Evolutionary conservation across 75 land plant genomes (phyloP).

Genomic region (Larix kaempferi): DNA sequence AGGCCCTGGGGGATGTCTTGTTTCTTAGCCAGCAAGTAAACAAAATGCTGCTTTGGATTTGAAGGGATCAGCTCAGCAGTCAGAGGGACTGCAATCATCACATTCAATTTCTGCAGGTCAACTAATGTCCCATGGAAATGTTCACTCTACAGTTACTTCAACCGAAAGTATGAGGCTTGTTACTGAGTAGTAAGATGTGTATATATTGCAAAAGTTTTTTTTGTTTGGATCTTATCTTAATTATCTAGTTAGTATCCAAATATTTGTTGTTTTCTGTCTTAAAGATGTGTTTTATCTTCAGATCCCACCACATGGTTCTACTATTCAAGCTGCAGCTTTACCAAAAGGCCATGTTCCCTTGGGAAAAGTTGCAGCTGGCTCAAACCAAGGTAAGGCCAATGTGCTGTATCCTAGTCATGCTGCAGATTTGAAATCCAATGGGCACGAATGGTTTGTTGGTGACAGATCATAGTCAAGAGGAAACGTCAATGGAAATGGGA

Average conservation of each 20-base stretch:
- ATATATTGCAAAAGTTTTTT: neutral
- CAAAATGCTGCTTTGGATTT: constrained; percentile 4
- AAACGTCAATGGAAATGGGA: no score
- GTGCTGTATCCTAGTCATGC: constrained; percentile 18
- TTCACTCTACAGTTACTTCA: neutral
- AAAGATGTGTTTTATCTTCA: neutral
- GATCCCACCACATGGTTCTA: constrained; percentile 15
- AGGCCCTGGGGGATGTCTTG: no score
- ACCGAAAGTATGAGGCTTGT: constrained; percentile 6
- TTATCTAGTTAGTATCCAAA: neutral
- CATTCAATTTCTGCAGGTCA: neutral
- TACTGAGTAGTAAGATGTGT: constrained; percentile 18
- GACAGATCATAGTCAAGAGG: constrained; percentile 34
- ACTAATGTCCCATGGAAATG: neutral
- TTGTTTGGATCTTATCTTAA: neutral
- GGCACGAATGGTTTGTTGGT: constrained; percentile 33
- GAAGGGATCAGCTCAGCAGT: constrained; percentile 8
- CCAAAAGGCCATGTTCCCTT: constrained; percentile 18
- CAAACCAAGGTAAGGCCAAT: constrained; percentile 22
- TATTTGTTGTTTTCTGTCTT: neutral
- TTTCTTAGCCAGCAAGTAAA: neutral
- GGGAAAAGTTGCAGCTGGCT: constrained; percentile 14
- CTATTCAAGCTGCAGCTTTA: constrained; percentile 13
- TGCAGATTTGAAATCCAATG: constrained; percentile 24
- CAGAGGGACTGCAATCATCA: constrained; percentile 10